Percentiles rank a stretch among this genome's conserved stretches.
Conservation (phyloP, 345 rosid genomes). For the Camelina sativa region DNA sequence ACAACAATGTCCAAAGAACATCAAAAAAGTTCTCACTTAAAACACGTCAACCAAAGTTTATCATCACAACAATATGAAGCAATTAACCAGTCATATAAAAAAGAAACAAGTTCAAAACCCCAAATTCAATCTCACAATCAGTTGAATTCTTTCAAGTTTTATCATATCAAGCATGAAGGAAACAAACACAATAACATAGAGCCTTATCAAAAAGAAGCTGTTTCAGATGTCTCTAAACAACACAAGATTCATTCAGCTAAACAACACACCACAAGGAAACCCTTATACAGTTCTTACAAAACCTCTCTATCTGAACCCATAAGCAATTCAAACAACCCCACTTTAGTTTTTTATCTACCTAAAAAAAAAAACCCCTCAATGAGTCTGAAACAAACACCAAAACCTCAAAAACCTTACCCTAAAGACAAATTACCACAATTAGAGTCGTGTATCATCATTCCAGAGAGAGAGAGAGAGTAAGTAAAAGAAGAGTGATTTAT, state of each 20-base stretch:
- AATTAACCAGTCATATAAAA: neutral
- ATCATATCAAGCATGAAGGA: neutral
- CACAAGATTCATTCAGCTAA: no score
- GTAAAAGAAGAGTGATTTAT: neutral
- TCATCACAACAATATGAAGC: constrained; percentile 17
- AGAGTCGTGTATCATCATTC: neutral
- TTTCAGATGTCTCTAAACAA: neutral
- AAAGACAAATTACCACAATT: neutral
- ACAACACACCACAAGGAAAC: constrained; percentile 9
- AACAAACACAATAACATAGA: constrained; percentile 13
- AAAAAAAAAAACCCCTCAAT: neutral
- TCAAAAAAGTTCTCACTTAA: neutral
- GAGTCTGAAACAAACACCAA: constrained; percentile 3
- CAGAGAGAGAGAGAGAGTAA: neutral
- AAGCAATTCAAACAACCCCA: neutral
- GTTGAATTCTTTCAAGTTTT: neutral
- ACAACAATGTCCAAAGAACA: neutral
- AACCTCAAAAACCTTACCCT: constrained; percentile 10
- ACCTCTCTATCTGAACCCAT: neutral
- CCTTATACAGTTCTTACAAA: constrained; percentile 12
- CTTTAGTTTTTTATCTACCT: neutral
- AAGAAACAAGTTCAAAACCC: neutral
- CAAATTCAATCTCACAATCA: neutral
- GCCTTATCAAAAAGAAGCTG: constrained; percentile 15
- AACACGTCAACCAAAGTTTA: neutral